Evolutionary conservation across 148 eudicot genomes (phyloP).

Genomic region (Cornus florida): DNA sequence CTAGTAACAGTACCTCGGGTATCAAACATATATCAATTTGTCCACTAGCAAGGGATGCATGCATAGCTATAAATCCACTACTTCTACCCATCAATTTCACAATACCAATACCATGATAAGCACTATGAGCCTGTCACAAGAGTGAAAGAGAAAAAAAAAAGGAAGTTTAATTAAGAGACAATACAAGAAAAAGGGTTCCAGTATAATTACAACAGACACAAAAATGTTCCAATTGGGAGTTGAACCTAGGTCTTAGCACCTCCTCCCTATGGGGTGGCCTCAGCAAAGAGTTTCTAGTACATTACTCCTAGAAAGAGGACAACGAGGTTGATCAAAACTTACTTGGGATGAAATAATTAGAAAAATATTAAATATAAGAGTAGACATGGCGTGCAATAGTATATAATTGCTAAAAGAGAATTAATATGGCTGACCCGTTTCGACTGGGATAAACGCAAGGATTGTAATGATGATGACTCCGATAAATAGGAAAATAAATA

Average conservation of each 20-base stretch:
- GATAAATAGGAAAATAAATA: neutral
- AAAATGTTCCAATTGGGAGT: too few species aligned
- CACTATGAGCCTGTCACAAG: slow-evolving; percentile 82
- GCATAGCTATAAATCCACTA: slow-evolving; percentile 99
- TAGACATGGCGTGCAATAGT: too few species aligned
- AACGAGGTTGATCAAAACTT: too few species aligned
- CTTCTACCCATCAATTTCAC: slow-evolving; percentile 99
- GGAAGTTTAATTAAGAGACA: neutral
- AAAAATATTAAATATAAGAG: too few species aligned
- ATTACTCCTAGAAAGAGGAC: neutral
- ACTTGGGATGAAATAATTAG: too few species aligned
- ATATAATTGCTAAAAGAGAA: too few species aligned
- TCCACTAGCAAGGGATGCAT: slow-evolving; percentile 97
- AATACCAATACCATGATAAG: slow-evolving; percentile 92
- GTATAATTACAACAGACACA: too few species aligned
- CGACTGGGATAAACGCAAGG: too few species aligned
- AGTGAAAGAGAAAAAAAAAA: neutral
- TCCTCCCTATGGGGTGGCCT: too few species aligned
- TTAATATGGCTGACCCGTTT: too few species aligned
- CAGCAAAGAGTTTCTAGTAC: neutral
- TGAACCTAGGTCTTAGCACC: too few species aligned
- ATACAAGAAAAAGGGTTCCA: neutral
- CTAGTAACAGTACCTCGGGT: slow-evolving; percentile 69
- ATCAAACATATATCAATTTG: slow-evolving; percentile 97
- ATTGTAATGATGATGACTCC: neutral